phyloP scores from a whole-genome alignment of 2,329 filamentous ascomycete genomes.

The Pestalotiopsis fici region DNA sequence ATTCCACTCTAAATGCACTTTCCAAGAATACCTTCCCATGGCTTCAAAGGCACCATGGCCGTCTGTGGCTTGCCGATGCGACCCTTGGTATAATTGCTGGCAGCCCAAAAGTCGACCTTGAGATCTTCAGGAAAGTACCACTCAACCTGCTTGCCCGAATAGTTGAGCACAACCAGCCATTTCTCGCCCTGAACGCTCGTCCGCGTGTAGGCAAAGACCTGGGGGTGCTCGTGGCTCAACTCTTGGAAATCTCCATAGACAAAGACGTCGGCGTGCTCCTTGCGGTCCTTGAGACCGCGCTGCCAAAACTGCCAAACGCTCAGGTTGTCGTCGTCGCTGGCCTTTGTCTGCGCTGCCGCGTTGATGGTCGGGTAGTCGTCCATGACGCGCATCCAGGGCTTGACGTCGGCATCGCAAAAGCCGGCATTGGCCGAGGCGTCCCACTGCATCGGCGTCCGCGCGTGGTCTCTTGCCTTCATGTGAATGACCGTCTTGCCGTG shows the following conservation, averaged over 20 bases:
- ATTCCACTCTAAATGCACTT: slow-evolving; percentile 11
- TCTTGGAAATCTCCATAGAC: slow-evolving; percentile 60
- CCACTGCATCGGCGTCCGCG: slow-evolving; percentile 72
- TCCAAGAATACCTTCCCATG: slow-evolving; percentile 28
- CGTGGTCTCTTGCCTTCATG: slow-evolving; percentile 64
- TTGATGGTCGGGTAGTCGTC: slow-evolving; percentile 57
- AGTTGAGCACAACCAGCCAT: slow-evolving; percentile 31
- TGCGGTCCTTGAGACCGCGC: slow-evolving; percentile 52
- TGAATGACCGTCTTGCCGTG: slow-evolving; percentile 54
- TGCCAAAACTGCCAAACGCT: slow-evolving; percentile 65
- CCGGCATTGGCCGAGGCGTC: slow-evolving; percentile 55
- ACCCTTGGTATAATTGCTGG: slow-evolving; percentile 22
- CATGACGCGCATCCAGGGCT: slow-evolving; percentile 63
- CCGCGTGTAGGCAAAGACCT: slow-evolving; percentile 24
- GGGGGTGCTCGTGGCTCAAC: slow-evolving; percentile 18
- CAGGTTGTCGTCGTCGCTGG: slow-evolving; percentile 28
- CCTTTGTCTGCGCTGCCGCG: slow-evolving; percentile 50
- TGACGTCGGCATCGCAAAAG: slow-evolving; percentile 53
- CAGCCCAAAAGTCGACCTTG: slow-evolving; percentile 22
- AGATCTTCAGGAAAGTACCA: slow-evolving; percentile 22
- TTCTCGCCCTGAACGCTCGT: slow-evolving; percentile 22
- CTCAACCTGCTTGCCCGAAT: slow-evolving; percentile 23
- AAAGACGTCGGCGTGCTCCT: slow-evolving; percentile 57
- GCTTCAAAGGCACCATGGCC: slow-evolving; percentile 18
- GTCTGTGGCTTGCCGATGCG: slow-evolving; percentile 20